A percentile compares a stretch with the other conserved stretches of the same genome.
Conservation (phyloP, 1,284 basidiomycete species). For the Naganishia sp. region DNA sequence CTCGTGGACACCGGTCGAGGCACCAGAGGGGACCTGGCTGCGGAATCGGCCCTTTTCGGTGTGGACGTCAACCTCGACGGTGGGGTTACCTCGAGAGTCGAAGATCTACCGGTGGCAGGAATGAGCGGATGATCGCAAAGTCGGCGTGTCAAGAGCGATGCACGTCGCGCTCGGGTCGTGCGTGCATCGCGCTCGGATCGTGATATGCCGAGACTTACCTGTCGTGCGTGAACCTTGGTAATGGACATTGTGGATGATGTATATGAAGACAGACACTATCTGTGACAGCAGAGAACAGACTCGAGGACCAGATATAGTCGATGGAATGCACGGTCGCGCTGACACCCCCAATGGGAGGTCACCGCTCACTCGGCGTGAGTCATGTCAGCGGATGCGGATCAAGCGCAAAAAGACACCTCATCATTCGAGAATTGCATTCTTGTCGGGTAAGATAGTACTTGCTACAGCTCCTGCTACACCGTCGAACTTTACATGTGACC, state of each 20-base stretch:
- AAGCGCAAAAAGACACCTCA: constrained; percentile 3
- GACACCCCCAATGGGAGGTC: background rate
- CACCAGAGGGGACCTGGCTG: constrained; percentile 94
- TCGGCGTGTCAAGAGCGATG: too few species aligned
- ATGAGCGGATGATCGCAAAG: background rate
- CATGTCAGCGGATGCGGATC: constrained; percentile 5
- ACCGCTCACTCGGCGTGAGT: constrained; percentile 13
- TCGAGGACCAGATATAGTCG: background rate
- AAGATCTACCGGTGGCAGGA: constrained; percentile 69
- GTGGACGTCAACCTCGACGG: constrained; percentile 86
- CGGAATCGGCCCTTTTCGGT: constrained; percentile 90
- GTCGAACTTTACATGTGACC: background rate
- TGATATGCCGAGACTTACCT: constrained; percentile 59
- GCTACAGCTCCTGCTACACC: background rate
- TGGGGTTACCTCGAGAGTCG: constrained; percentile 74
- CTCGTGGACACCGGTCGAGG: constrained; percentile 97
- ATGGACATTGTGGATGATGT: constrained; percentile 68
- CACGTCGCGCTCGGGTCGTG: background rate
- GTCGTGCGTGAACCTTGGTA: constrained; percentile 82
- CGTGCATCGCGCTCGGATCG: background rate
- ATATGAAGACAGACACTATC: background rate
- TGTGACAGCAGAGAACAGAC: background rate
- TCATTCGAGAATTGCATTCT: background rate
- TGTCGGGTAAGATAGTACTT: background rate
- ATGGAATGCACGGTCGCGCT: background rate